phyloP scores from a whole-genome alignment of 441 rosid genomes.

The Lepidium campestre region DNA sequence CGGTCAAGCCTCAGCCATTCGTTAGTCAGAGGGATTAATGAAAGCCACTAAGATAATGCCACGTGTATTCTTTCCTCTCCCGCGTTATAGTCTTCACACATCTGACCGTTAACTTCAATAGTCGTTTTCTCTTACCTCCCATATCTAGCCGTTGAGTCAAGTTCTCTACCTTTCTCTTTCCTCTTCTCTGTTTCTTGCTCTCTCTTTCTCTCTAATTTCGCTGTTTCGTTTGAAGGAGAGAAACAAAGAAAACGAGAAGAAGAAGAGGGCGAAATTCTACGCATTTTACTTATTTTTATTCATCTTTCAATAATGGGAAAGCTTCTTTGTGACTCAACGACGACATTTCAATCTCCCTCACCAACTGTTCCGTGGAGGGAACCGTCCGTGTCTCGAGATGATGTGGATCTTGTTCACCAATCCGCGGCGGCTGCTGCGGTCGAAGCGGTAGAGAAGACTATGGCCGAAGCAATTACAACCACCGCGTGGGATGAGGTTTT shows the following conservation, averaged over 20 bases:
- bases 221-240: slow-evolving; percentile 18
- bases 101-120: slow-evolving; percentile 55
- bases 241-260: background rate
- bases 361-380: slow-evolving; percentile 62
- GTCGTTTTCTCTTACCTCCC: slow-evolving; percentile 24
- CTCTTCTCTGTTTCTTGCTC: slow-evolving; percentile 23
- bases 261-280: background rate
- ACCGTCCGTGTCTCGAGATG: slow-evolving; percentile 32
- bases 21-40: slow-evolving; percentile 2
- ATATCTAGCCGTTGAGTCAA: slow-evolving; percentile 29
- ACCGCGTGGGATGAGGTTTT: slow-evolving; percentile 68
- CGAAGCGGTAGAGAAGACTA: slow-evolving; percentile 16
- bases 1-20: slow-evolving; percentile 33
- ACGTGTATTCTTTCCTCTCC: slow-evolving; percentile 41
- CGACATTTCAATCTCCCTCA: slow-evolving; percentile 50
- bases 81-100: slow-evolving; percentile 34
- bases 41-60: slow-evolving; percentile 26
- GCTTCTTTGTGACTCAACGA: slow-evolving; percentile 65
- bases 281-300: background rate
- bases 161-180: background rate
- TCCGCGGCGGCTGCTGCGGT: slow-evolving; percentile 17
- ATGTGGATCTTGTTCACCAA: slow-evolving; percentile 48
- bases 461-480: slow-evolving; percentile 6
- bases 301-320: slow-evolving; percentile 59
- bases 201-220: too few species aligned